Evolutionary conservation across 305 asterid genomes (phyloP), one percentile per base, ranked within the genome.

Genomic region (Fraxinus xanthoxyloides): DNA sequence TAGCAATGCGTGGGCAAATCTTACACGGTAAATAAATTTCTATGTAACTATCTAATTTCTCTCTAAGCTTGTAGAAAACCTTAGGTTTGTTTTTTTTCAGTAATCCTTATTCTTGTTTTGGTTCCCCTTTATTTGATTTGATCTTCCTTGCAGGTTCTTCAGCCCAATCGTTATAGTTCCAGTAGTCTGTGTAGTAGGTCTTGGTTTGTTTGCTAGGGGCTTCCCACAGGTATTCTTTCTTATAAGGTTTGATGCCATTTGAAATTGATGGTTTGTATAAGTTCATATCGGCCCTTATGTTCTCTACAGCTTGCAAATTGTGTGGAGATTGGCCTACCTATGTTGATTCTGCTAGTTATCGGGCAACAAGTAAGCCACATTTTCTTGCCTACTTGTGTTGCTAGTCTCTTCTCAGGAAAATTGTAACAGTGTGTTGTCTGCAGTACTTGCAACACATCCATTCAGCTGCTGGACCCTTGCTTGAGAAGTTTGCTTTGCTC

Each of bases 401-500:
- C 40, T 75, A 35, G 15, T 24, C 21, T 78, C 40, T 34, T 40
- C 56, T 65, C 36, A 17, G 31, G 9, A 63, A 17, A 36, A 74
- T 46, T 69, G 35, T 46, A 63, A 76, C 23, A 36, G 83, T 86
- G 78, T 80, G 19, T 54, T 82, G 43, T 46, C 28, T 87, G 81
- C 90, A 96, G 99, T 92, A 96, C 87, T 84, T 96, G 87, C 98
- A 90, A 88, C 89, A 79, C 70, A 73, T 96, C 80, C 97, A 92
- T 89, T 82, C 88, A 26, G 63, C 78, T 35, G 85, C 94, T 13
- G 87, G 85, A 46, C 89, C 97, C 17, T 81, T 91, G 85, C 94
- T 94, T 17, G 98, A 94, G 91, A 93, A 97, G 83, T 96, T 88
- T 85, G 98, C 97, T 72, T 90, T 96, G 94, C 97, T 96, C 31